Evolutionary conservation across 2,329 filamentous ascomycete genomes (phyloP), one percentile per base, ranked within the genome.

Genomic region (Ceratocystis albifundus): DNA sequence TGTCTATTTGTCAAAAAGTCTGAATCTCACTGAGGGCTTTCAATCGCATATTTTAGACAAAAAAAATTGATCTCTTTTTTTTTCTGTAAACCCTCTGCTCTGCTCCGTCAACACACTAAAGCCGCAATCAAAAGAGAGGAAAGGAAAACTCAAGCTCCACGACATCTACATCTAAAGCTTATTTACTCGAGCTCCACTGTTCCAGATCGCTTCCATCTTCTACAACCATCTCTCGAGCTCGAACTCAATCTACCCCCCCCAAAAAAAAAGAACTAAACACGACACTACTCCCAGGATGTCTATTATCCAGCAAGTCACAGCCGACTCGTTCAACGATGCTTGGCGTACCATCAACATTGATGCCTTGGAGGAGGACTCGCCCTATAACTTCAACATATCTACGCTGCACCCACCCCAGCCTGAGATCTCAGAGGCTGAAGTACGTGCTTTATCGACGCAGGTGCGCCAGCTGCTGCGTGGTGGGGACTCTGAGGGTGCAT

Each of bases 271-370:
- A 57, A n/a, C 3, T 22, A n/a, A 41, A 45, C 36, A 64, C 32
- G n/a, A 64, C 48, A 15, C 65, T 10, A 15, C 30, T 55, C 7
- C 25, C 65, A 69, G 65, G 62, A 87, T 87, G 84, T 87, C 84
- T 65, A 85, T 87, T 73, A 86, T 86, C 71, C 84, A 86, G 74
- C 83, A 87, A 74, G 81, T 85, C 76, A 83, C 80, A 63, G 76
- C 78, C 68, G 81, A 82, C 66, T 80, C 84, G 71, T 80, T 87
- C 66, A 78, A 78, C 76, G 84, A 87, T 71, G 82, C 83, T 73
- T 87, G 84, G 84, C 89, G 92, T 76, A 96, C 90, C 71, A 94
- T 96, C 82, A 90, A 96, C 82, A 88, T 96, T 76, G 92, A 96
- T 75, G 87, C 88, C 71, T 83, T 96, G 72, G 89, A 94, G 76